Evolutionary conservation across 331 rosid genomes (phyloP), one percentile per base, ranked within the genome.

Genomic region (Spiraea crenata): DNA sequence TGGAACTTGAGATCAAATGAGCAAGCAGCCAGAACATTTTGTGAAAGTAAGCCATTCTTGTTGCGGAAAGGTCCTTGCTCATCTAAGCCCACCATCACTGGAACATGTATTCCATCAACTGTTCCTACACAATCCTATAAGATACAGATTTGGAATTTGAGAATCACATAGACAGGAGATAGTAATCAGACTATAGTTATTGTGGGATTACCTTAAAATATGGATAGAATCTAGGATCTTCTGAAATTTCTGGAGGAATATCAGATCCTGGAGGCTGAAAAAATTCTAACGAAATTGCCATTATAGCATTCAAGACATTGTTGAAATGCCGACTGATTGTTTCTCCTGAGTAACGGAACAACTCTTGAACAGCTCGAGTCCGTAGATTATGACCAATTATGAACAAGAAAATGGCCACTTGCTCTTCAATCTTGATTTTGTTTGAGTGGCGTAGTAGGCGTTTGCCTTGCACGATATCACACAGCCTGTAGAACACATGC

Each of bases 1-100:
- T 87, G 92, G 74, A 92, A 90, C 85, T 71, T 81, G 63, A 84
- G 81, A 67, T 84, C 85, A 72, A 84, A 78, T 51, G 88, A 84
- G 69, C 83, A 84, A 44, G 88, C 88, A 20, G 83, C 85, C 57
- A 84, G 61, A 57, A 84, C 85, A 64, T 69, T 77, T 71, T 84
- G 88, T 6, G 88, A 84, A 61, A 84, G 85, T 71, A 77, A 72
- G 57, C 88, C 88, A 20, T 84, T 81, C 77, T 81, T 84, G 73
- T 84, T 65, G 41, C 88, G 88, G 77, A 84, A 84, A 67, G 88
- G 88, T 34, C 85, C 88, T 77, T 84, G 88, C 67, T 84, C 88
- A 42, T 81, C 85, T 48, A 84, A 83, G 9, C 88, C 88, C 31
- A 84, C 88, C 88, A 81, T 80, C 56, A 84, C 88, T 0, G 85